Evolutionary conservation across 78 protist genomes (phyloP), one percentile per base, ranked within the genome.

Genomic region (Monosiga brevicollis): DNA sequence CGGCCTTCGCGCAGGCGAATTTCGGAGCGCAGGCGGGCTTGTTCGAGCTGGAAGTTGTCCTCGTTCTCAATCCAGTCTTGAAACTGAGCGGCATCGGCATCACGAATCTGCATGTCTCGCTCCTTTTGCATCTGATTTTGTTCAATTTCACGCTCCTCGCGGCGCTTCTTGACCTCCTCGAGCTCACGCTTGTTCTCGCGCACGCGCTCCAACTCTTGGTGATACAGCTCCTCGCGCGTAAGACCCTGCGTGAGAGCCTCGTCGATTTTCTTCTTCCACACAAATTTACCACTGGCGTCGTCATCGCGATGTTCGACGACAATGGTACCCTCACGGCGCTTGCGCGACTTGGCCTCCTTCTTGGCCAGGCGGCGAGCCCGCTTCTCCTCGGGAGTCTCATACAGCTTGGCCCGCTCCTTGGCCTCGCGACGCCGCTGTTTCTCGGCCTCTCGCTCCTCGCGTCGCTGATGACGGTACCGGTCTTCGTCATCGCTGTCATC

Each of bases 121-220:
- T 93, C 93, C 43, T 54, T 83, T 73, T 95, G 96, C 87, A 80
- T 39, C 76, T 55, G 72, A 25, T 82, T 86, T 35, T 32, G 74
- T 73, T 94, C 98, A 0, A 23, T 34, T 83, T 95, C 97, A 10
- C 95, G 80, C 84, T 91, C 83, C 36, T 79, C 86, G 6, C 98
- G 89, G 23, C 93, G 73, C 73, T 74, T 29, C 79, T 91, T 88
- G 39, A 90, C 93, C 73, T 89, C 78, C 78, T 87, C 90, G 9
- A 94, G 38, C 86, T 94, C 87, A 9, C 81, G 87, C 55, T 20
- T 11, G 40, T 73, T 74, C 73, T 83, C 86, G 20, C 74, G 73
- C 23, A 23, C 15, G 24, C 86, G 79, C 70, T 26, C 32, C 24
- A 1, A 15, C 9, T 83, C 86, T 0, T 20, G 35, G 35, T 9